phyloP scores from a whole-genome alignment of 352 stramenopile species.

The Elongisporangium senticosum region DNA sequence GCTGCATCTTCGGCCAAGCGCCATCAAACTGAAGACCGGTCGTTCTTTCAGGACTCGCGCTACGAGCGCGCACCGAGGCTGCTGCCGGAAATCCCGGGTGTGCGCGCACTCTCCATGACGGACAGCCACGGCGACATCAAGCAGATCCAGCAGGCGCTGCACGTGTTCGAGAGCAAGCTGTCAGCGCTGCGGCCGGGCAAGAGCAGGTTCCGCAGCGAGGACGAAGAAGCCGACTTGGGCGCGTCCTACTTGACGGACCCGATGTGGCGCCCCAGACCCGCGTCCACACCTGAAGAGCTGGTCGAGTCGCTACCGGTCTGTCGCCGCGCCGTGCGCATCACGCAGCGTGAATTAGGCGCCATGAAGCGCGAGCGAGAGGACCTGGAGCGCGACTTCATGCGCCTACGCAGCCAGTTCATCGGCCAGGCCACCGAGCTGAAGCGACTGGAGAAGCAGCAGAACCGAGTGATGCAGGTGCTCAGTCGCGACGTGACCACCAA shows the following conservation, averaged over 20 bases:
- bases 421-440: conserved; percentile 66
- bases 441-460: conserved; percentile 65
- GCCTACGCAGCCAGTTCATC: conserved; percentile 52
- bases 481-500: conserved; percentile 37
- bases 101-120: conserved; percentile 37
- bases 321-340: conserved; percentile 65
- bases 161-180: conserved; percentile 35
- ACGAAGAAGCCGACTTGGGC: conserved; percentile 15
- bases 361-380: conserved; percentile 74
- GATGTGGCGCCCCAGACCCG: conserved; percentile 24
- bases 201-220: conserved; percentile 21
- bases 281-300: conserved; percentile 70
- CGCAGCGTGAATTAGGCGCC: conserved; percentile 57
- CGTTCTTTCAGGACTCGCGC: conserved; percentile 21
- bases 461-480: conserved; percentile 43
- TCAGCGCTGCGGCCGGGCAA: conserved; percentile 10
- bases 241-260: conserved; percentile 30
- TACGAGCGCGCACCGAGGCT: conserved; percentile 46
- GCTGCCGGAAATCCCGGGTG: conserved; percentile 51
- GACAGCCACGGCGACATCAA: conserved; percentile 58
- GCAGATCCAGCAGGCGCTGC: conserved; percentile 42
- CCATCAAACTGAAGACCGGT: conserved; percentile 14
- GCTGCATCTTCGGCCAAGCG: conserved; percentile 10
- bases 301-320: conserved; percentile 62
- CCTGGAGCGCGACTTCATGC: conserved; percentile 69